Conservation (phyloP, 2,329 filamentous ascomycete species). For the Penicillium thymicola region DNA sequence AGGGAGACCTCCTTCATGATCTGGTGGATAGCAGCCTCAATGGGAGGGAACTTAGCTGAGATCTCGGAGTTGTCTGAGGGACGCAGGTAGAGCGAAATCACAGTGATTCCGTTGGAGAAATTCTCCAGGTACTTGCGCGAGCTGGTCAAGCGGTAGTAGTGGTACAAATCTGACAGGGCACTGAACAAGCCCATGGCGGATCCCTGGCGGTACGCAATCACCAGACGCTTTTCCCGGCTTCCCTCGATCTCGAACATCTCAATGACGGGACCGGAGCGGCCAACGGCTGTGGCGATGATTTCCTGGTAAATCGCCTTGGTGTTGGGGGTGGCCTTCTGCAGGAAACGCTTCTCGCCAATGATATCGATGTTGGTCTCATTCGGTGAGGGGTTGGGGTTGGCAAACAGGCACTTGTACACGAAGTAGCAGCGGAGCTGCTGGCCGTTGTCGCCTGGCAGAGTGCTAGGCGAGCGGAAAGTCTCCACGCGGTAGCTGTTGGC, state of each 20-base stretch:
- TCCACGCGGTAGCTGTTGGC: slow-evolving; percentile 85
- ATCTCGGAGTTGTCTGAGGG: slow-evolving; percentile 61
- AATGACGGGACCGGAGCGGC: slow-evolving; percentile 87
- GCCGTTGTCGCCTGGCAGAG: slow-evolving; percentile 69
- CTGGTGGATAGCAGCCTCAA: slow-evolving; percentile 94
- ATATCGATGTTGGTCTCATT: slow-evolving; percentile 85
- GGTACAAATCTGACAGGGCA: slow-evolving; percentile 90
- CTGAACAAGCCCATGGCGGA: slow-evolving; percentile 93
- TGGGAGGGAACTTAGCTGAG: slow-evolving; percentile 64
- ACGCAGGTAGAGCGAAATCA: slow-evolving; percentile 92
- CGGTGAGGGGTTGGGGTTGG: slow-evolving; percentile 66
- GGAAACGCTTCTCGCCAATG: slow-evolving; percentile 88
- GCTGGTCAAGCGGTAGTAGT: slow-evolving; percentile 96
- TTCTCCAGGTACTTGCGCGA: slow-evolving; percentile 98
- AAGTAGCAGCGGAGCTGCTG: slow-evolving; percentile 95
- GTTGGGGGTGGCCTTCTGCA: slow-evolving; percentile 93
- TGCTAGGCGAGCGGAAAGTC: slow-evolving; percentile 89
- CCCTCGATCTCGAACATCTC: slow-evolving; percentile 96
- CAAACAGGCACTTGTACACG: slow-evolving; percentile 94
- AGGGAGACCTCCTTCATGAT: slow-evolving; percentile 98
- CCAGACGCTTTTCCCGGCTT: slow-evolving; percentile 85
- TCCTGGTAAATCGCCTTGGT: slow-evolving; percentile 95
- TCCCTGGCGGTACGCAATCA: slow-evolving; percentile 90
- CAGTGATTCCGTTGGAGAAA: slow-evolving; percentile 96
- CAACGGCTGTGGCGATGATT: slow-evolving; percentile 81